A percentile compares a stretch with the other conserved stretches of the same genome.
Conservation (phyloP, 164 flowering plant species). For the Umbilicus rupestris region DNA sequence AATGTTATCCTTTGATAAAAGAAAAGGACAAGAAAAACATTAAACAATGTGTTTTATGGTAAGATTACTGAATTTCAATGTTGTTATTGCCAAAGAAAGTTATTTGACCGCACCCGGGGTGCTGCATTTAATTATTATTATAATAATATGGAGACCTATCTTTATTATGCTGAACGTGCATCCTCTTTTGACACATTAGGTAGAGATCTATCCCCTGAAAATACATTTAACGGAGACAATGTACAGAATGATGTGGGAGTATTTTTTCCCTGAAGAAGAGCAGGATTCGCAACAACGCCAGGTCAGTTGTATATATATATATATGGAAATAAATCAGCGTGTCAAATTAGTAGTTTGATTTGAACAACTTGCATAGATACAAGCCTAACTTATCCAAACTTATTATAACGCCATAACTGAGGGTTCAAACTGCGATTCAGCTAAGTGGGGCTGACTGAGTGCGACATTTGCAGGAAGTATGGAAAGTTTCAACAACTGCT, state of each 20-base stretch:
- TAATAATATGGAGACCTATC: background rate
- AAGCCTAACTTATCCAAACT: background rate
- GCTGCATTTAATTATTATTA: background rate
- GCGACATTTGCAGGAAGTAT: slow-evolving; percentile 61
- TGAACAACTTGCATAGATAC: background rate
- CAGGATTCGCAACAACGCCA: slow-evolving; percentile 95
- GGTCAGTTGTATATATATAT: slow-evolving; percentile 29
- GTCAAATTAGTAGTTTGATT: background rate
- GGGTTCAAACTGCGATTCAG: background rate
- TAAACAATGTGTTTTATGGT: too few relatives aligned
- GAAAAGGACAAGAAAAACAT: too few relatives aligned
- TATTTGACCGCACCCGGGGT: too few relatives aligned
- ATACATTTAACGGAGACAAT: slow-evolving; percentile 90
- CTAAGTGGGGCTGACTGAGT: background rate
- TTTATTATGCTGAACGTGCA: background rate
- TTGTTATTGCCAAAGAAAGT: too few relatives aligned
- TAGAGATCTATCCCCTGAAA: slow-evolving; percentile 88
- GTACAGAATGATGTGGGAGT: slow-evolving; percentile 97
- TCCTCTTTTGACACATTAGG: slow-evolving; percentile 28
- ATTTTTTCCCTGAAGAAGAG: slow-evolving; percentile 98
- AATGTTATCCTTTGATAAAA: too few relatives aligned
- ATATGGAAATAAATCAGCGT: background rate
- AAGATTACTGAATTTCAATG: too few relatives aligned
- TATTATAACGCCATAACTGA: background rate
- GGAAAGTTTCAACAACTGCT: slow-evolving; percentile 96